Conservation (phyloP, 2,329 filamentous ascomycete species). For the Dactylonectria estremocensis region DNA sequence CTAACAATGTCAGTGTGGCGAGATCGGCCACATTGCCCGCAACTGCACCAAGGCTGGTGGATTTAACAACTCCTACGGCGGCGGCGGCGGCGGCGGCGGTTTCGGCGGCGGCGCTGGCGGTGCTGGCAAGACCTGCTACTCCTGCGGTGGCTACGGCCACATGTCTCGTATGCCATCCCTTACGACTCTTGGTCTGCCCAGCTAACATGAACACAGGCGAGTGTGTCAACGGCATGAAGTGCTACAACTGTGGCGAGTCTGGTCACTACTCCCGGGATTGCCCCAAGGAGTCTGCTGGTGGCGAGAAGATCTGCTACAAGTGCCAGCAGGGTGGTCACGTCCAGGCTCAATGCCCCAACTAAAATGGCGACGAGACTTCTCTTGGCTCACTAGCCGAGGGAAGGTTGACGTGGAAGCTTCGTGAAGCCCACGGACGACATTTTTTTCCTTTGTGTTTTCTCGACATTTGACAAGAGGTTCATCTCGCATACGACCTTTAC, state of each 20-base stretch:
- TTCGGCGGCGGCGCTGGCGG: slow-evolving; percentile 61
- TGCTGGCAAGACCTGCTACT: slow-evolving; percentile 93
- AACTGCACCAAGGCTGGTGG: slow-evolving; percentile 82
- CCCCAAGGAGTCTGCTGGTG: slow-evolving; percentile 87
- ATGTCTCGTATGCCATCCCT: slow-evolving; percentile 80
- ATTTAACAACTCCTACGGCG: slow-evolving; percentile 63
- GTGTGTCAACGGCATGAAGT: slow-evolving; percentile 99
- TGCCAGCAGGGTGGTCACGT: slow-evolving; percentile 89
- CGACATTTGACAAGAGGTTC: slow-evolving; percentile 51
- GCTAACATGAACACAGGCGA: slow-evolving; percentile 69
- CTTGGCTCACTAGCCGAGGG: slow-evolving; percentile 42
- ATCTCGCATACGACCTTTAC: slow-evolving; percentile 51
- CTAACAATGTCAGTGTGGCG: slow-evolving; percentile 77
- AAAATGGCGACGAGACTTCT: slow-evolving; percentile 53
- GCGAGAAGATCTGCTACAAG: slow-evolving; percentile 99
- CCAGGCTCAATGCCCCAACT: slow-evolving; percentile 92
- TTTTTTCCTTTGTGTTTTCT: slow-evolving; percentile 48
- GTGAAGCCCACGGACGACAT: slow-evolving; percentile 60
- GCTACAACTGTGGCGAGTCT: slow-evolving; percentile 98
- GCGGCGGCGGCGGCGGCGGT: slow-evolving; percentile 64
- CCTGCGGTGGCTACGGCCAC: slow-evolving; percentile 96
- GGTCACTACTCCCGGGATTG: slow-evolving; percentile 97
- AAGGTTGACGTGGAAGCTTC: slow-evolving; percentile 59
- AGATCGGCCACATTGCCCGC: slow-evolving; percentile 95
- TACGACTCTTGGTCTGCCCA: neutral